Conservation (phyloP, 108 stramenopile species). For the Nannochloropsis granulata region DNA sequence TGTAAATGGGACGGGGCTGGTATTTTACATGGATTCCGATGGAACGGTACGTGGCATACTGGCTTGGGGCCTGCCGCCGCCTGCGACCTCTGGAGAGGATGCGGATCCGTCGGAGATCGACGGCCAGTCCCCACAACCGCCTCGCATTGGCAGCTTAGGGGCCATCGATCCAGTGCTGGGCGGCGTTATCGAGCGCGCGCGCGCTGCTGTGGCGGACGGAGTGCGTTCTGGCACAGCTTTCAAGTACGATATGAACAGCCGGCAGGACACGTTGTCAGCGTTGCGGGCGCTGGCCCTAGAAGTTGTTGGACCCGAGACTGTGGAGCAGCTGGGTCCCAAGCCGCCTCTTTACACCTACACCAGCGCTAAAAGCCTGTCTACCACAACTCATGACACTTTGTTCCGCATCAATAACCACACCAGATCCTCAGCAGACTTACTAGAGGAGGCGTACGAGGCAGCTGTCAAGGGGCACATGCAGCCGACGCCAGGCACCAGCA, state of each 20-base stretch:
- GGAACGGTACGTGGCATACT: background rate
- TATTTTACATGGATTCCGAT: background rate
- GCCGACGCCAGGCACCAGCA: background rate
- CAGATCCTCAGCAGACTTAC: background rate
- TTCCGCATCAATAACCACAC: background rate
- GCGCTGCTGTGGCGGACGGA: background rate
- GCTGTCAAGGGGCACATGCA: background rate
- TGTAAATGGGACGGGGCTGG: conserved; percentile 16
- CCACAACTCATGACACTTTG: background rate
- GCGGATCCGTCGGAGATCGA: background rate
- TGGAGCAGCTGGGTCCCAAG: background rate
- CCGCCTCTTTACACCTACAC: background rate
- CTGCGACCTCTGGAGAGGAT: background rate
- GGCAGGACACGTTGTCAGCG: background rate
- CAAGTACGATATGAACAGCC: background rate
- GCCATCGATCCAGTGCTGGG: background rate
- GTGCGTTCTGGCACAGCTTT: background rate
- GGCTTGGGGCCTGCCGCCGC: background rate
- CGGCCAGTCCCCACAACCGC: background rate
- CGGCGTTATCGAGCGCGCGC: background rate
- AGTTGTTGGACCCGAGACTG: background rate
- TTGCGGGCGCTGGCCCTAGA: background rate
- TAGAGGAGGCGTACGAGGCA: background rate
- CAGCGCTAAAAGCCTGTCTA: background rate
- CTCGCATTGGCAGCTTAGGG: background rate